Base-by-base conservation (phyloP, 1,284 basidiomycete species). In the Earliella scabrosa region DNA sequence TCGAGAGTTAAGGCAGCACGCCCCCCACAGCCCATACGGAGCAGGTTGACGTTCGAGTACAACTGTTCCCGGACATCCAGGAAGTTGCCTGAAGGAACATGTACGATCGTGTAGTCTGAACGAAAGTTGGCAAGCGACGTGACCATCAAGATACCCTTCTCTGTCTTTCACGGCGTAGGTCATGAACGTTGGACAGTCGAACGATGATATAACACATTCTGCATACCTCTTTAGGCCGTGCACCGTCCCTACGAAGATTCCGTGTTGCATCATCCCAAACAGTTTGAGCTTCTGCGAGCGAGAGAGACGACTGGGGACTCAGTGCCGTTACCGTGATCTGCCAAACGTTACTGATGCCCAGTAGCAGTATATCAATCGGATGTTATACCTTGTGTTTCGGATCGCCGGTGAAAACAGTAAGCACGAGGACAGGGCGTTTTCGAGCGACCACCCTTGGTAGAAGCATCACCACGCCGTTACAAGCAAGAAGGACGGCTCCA, bases 61-160 rank as follows among this genome's bases (percentile, higher is more conserved):
- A 93, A 79, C 56, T 83, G 83, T 58, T 88, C 82, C 56, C 80
- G 79, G 31, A 79, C 76, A 27, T 79, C 77, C 20, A 83, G 75
- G 69, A 86, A 88, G 67, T 87, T 78, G 26, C 91, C 91, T 46
- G 78, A 73, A 0, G 89, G 89, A 52, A 93, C 84, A 55, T 81
- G 84, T 20, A 93, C 87, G 56, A 92, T 90, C 51, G 88, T 90
- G 67, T 85, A 90, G 74, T 93, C 90, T 3, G 89, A 92, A 50
- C 88, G 88, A 69, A 93, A 93, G 72, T 90, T 86, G 40, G 88
- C 88, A 18, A 93, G 81, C 7, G 89, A 92, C n/a, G 90, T 93
- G 51, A 86, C 82, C 82, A 92, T 85, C 61, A 93, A 77, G 14
- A 80, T 73, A 38, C 90, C 90, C 52, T 85, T 73, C n/a, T 79